Evolutionary conservation across 1,284 basidiomycete species (phyloP), one percentile per base, ranked within the genome.

Genomic region (Xanthoconium separans): DNA sequence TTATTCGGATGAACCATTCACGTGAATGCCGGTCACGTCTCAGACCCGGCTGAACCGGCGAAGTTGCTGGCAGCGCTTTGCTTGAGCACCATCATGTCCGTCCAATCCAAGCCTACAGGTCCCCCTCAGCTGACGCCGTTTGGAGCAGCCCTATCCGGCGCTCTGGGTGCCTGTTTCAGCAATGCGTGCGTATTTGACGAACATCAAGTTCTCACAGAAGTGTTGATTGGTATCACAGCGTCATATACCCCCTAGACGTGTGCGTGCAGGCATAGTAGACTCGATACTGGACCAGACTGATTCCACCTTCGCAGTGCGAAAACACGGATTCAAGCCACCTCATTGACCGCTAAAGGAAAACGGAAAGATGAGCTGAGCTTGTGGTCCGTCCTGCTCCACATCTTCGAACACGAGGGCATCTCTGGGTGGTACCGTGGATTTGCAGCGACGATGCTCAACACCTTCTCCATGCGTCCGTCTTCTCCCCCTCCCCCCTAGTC

Each of bases 391-490:
- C 70, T 95, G 31, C 60, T 86, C 51, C 77, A 81, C 61, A 88
- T 96, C 60, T 76, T 92, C 65, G 81, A 81, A 60, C 84, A 85
- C 58, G 93, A 97, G 61, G 95, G 95, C 0, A 62, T 95, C 50
- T 57, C 69, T 7, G 95, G 93, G 0, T 87, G 89, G 67, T 99
- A 98, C 76, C 85, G 88, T 56, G 97, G 97, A 6, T 99, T 98
- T 69, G 81, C 85, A 37, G 97, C 97, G n/a, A 98, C 91, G 55
- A 98, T 99, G 95, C 78, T 98, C 63, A 98, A 98, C 73, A 96
- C 93, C 1, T 99, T 99, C 72, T 95, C 91, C 43, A 91, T 89
- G 86, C 91, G 95, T 96, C 62, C 67, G 94, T 84, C 51, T 4
- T 6, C 2, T 11, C 9, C 18, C 6, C 3, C 22, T 7, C 6